Base-by-base conservation (phyloP, 805 yeast species). In the Ogataea polymorpha region DNA sequence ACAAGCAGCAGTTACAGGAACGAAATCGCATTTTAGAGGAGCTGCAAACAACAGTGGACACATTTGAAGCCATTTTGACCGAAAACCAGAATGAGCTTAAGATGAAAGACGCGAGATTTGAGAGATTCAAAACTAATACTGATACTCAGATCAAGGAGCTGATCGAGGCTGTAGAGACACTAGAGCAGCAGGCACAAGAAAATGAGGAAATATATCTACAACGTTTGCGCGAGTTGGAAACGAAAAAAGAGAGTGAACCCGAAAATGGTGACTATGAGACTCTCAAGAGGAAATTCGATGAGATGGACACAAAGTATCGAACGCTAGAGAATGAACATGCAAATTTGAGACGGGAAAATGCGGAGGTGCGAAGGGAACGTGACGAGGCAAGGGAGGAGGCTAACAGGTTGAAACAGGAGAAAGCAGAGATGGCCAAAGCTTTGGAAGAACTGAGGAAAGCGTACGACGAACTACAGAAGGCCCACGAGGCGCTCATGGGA, bases 121-220 rank as follows among this genome's bases (percentile, higher is more conserved):
- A 54, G n/a, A 70, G 67, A 39, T 78, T 71, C 42, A 74, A 72
- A 52, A 53, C 52, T 14, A 72, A 66, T 20, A 71, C 74, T 32
- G 83, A 78, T 37, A 52, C 58, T 12, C 83, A 81, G 32, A 65
- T 83, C 21, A 74, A 71, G 34, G 85, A 81, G 53, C 66, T 83
- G 63, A 58, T 82, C 33, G 77, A 74, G 36, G 79, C 77, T 13
- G 68, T 81, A 35, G 81, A 75, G 44, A 62, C 76, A 32, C 67
- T 81, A 56, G 75, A 77, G 32, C 57, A 63, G 23, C 77, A 79
- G 30, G 78, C 79, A 26, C 72, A 69, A 36, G 83, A 79, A 44
- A 77, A 74, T 43, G 82, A 75, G 45, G 54, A 56, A 15, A 59
- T 74, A 24, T 79, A 72, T 50, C 64, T 69, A 36, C 58, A 62